phyloP scores from a whole-genome alignment of 768 basidiomycete genomes.

The Mycena pura region DNA sequence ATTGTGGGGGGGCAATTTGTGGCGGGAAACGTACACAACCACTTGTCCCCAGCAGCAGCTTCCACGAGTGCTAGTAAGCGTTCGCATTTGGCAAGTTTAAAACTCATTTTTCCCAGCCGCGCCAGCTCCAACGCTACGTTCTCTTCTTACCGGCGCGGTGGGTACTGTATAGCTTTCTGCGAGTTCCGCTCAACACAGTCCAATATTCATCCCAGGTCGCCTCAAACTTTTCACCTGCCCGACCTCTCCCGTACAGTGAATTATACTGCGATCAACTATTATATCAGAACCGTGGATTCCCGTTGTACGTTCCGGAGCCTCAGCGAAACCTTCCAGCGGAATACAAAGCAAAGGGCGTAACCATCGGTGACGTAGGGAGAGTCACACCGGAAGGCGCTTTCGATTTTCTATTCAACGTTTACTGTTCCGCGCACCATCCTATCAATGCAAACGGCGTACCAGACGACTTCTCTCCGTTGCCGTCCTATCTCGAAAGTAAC shows the following conservation, averaged over 20 bases:
- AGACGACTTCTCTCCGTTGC: slow-evolving; percentile 26
- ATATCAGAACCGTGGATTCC: slow-evolving; percentile 34
- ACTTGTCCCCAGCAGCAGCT: too few species aligned
- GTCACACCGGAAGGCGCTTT: slow-evolving; percentile 39
- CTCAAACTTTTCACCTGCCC: too few species aligned
- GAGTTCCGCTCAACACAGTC: too few species aligned
- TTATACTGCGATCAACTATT: slow-evolving; percentile 2
- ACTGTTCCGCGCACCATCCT: slow-evolving; percentile 29
- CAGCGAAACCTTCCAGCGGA: slow-evolving; percentile 26
- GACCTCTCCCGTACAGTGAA: too few species aligned
- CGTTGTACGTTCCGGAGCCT: slow-evolving; percentile 39
- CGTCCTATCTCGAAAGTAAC: not conserved
- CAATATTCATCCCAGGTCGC: too few species aligned
- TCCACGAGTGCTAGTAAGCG: too few species aligned
- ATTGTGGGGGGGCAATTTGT: not conserved
- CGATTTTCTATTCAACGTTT: slow-evolving; percentile 44
- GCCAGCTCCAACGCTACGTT: too few species aligned
- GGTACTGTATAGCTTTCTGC: too few species aligned
- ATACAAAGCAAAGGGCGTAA: slow-evolving; percentile 30
- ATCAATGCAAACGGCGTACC: slow-evolving; percentile 37
- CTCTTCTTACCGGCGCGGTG: too few species aligned
- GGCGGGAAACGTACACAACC: not conserved
- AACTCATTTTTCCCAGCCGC: too few species aligned
- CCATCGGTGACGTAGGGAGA: slow-evolving; percentile 43
- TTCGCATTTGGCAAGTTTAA: too few species aligned